Base-by-base conservation (phyloP, 177 flowering plant genomes). In the Vitis hybrid region DNA sequence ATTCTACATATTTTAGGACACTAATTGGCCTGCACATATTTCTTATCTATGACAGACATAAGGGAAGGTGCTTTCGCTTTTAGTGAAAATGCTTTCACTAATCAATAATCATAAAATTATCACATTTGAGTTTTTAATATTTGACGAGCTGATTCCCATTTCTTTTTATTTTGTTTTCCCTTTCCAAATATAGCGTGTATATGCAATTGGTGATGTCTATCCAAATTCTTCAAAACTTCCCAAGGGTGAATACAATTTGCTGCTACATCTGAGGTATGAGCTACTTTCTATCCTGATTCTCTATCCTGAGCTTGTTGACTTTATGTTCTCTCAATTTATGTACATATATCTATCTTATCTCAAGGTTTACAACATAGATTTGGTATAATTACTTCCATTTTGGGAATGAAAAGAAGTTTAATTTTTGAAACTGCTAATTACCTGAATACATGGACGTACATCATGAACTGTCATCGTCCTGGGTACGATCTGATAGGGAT, bases 241-340 rank as follows among this genome's bases (percentile, higher is more conserved):
- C 11, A 95, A 90, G 83, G 99, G 99, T 9, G 97, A 95, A 61
- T 92, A 84, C 78, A 88, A 58, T 66, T 74, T 95, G 70, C 94
- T 78, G 70, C 81, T 95, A 14, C 85, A 83, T 78, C 63, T 94
- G 68, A 88, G 99, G 99, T 88, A 77, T 62, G 69, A 1, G 16
- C 15, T 8, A 15, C 50, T 5, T 62, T 13, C 54, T 12, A 15
- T 22, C 26, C 26, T 49, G 3, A 34, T 50, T 2, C 16, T 50
- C 7, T 2, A 3, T 7, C 62, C 34, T 18, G 15, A 66, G 8
- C 59, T 66, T 49, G 26, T 66, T 66, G 8, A 65, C 45, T 53
- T 59, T 53, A n/a, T 53, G 14, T 31, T 29, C 3, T 31, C 11
- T 29, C 16, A 19, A 10, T 31, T 12, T 53, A 19, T 64, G 20